Percentiles rank a stretch among this genome's conserved stretches.
phyloP scores from a whole-genome alignment of 2,329 filamentous ascomycete species.

The Hypoxylon sp. region DNA sequence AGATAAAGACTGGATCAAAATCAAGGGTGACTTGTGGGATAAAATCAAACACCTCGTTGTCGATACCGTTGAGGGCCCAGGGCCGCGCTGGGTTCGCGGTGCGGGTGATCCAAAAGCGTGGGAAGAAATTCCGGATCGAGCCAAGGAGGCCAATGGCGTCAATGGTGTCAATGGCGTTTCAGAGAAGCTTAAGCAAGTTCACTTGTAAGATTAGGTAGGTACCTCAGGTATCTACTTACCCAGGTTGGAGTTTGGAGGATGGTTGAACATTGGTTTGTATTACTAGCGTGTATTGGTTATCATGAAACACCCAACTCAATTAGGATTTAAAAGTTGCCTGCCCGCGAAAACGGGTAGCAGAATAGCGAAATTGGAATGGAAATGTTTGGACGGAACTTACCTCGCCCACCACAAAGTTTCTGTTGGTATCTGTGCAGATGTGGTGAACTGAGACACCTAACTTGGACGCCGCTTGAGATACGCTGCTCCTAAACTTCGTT shows the following conservation, averaged over 20 bases:
- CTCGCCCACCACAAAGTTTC: not conserved
- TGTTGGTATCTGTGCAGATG: not conserved
- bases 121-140: slow-evolving; percentile 56
- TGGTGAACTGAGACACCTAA: not conserved
- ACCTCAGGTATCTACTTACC: no score
- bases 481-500: no score
- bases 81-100: slow-evolving; percentile 71
- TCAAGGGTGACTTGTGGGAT: slow-evolving; percentile 73
- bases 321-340: not conserved
- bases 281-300: not conserved
- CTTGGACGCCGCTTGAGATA: not conserved
- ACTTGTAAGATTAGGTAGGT: slow-evolving; percentile 17
- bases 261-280: not conserved
- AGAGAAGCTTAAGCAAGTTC: slow-evolving; percentile 34
- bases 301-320: not conserved
- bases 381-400: not conserved
- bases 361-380: not conserved
- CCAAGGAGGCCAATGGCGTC: slow-evolving; percentile 6
- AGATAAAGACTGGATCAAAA: slow-evolving; percentile 63
- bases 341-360: not conserved
- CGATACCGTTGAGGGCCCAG: slow-evolving; percentile 71
- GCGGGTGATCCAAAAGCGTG: slow-evolving; percentile 77
- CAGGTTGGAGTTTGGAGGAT: not conserved
- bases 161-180: slow-evolving; percentile 13
- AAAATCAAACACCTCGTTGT: slow-evolving; percentile 73